These are phyloP conservation scores for Sugiyamaella qingdaonensis DNA, from an alignment of 805 yeast genomes.

Conservation along the genomic window DNA sequence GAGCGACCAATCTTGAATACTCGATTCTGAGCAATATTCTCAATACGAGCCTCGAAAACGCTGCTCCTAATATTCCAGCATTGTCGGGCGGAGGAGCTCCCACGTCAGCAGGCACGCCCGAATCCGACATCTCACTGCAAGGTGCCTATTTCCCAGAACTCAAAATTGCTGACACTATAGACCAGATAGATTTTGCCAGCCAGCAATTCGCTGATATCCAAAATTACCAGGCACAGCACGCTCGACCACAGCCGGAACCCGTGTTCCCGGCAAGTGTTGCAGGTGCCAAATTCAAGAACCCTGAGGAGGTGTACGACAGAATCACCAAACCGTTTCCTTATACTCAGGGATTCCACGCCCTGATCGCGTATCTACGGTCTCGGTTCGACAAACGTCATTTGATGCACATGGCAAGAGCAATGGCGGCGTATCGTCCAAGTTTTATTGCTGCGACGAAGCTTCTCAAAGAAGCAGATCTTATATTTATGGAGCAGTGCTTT, in stretches of 20 bases:
- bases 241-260: conserved; percentile 3
- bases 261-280: not conserved
- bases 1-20: conserved; percentile 35
- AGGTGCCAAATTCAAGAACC: conserved; percentile 31
- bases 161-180: conserved; percentile 6
- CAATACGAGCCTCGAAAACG: conserved; percentile 10
- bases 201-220: conserved; percentile 4
- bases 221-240: conserved; percentile 7
- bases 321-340: conserved; percentile 60
- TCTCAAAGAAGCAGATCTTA: conserved; percentile 64
- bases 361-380: conserved; percentile 50
- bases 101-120: conserved; percentile 5
- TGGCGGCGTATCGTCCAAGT: conserved; percentile 57
- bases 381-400: conserved; percentile 43
- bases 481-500: conserved; percentile 56
- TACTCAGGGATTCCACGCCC: conserved; percentile 58
- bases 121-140: conserved; percentile 8
- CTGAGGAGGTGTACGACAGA: conserved; percentile 54
- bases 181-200: not conserved
- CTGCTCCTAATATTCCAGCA: not conserved
- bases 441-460: conserved; percentile 73
- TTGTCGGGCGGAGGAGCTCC: not conserved
- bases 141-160: conserved; percentile 12
- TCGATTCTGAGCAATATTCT: conserved; percentile 34
- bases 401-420: conserved; percentile 38